A percentile compares a stretch with the other conserved stretches of the same genome.
phyloP scores from a whole-genome alignment of 2,329 filamentous ascomycete species.

The Colletotrichum eremochloae region DNA sequence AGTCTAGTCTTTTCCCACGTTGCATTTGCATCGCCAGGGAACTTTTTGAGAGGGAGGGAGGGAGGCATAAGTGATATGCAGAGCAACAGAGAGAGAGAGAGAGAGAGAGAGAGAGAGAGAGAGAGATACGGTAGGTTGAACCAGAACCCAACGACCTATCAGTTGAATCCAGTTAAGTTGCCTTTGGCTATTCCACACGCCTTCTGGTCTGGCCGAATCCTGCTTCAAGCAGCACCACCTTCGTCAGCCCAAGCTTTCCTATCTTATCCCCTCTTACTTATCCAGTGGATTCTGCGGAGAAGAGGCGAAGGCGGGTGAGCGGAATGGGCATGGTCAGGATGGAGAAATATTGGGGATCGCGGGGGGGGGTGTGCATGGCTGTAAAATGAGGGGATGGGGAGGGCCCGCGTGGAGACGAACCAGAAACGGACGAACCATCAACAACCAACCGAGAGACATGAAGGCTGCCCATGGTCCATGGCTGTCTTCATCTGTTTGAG shows the following conservation, averaged over 20 bases:
- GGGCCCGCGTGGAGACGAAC: conserved; percentile 8
- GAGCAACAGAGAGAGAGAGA: background rate
- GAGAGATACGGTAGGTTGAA: background rate
- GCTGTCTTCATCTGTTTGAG: background rate
- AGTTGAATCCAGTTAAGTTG: background rate
- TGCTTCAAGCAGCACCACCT: background rate
- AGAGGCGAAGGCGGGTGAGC: conserved; percentile 10
- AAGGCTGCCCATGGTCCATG: background rate
- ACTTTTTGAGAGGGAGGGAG: background rate
- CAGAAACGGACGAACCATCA: background rate
- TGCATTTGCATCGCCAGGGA: conserved; percentile 24
- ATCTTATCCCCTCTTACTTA: background rate
- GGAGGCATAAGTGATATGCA: background rate
- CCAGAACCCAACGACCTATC: background rate
- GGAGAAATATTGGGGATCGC: conserved; percentile 37
- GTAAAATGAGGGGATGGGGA: conserved; percentile 17
- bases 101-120: background rate
- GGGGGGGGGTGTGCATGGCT: conserved; percentile 24
- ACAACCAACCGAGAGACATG: background rate
- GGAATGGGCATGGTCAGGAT: conserved; percentile 5
- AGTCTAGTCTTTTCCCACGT: conserved; percentile 22
- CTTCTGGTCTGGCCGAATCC: background rate
- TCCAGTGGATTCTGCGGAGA: conserved; percentile 36
- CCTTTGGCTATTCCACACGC: background rate
- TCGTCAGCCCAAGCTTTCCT: conserved; percentile 1